Evolutionary conservation across 352 stramenopile genomes (phyloP), one percentile per base, ranked within the genome.

Genomic region (Phytopythium sindhum): DNA sequence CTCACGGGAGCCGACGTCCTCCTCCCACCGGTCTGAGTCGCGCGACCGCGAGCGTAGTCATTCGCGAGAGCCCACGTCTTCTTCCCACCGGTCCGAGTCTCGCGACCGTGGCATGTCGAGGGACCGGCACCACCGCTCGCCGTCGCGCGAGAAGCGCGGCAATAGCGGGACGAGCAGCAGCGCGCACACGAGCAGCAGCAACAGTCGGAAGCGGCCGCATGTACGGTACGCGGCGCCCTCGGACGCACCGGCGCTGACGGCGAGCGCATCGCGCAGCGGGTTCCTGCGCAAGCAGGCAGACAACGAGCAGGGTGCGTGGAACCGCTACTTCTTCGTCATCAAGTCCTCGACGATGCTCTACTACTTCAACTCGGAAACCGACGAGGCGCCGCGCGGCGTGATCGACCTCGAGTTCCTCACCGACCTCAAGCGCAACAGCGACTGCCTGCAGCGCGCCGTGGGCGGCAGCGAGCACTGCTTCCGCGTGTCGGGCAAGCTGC

Each of bases 401-500:
- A 86, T 95, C 52, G 86, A 95, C 61, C 63, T 93, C 37, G 83
- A 92, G 73, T 95, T 89, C 58, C 64, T 93, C 28, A 75, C 72
- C 35, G 82, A 95, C 64, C 67, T 95, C 52, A 86, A 85, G 29
- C 83, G 75, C 69, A 92, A 94, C 61, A 66, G 70, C 51, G 81
- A 94, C 48, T 94, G 85, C 45, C 61, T 90, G 50, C 82, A 94
- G 65, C 81, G 83, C n/a, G 78, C 76, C 29, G 75, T 92, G 2
- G 81, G 81, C 0, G 85, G 73, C 47, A 77, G 80, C 29, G 69
- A 85, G 57, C 68, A 85, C 56, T 88, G 80, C 50, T 92, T 94
- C 60, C 85, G 85, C 55, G 71, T 94, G 33, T 83, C 83, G 17
- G 85, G 83, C 17, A 81, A 89, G 48, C 60, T 92, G 58, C 81